These are phyloP conservation scores for Willaertia magna DNA, from an alignment of 208 protist genomes.

Conservation along the genomic window DNA sequence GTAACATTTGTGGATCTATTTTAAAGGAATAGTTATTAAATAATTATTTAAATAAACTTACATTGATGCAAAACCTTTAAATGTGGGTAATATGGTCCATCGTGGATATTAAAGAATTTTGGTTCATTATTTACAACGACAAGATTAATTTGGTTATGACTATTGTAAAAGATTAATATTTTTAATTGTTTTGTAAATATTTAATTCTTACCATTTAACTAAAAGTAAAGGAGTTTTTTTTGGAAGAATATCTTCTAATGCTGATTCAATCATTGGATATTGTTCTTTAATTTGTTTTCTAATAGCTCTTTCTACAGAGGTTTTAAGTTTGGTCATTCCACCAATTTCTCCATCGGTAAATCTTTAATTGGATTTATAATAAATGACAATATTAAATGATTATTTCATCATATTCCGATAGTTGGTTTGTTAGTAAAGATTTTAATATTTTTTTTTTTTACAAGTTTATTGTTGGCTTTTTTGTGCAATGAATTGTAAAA, in stretches of 20 bases:
- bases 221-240: slow-evolving; percentile 74
- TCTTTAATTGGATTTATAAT: too few relatives aligned
- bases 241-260: slow-evolving; percentile 77
- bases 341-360: neutral
- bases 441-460: too few relatives aligned
- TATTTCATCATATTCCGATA: too few relatives aligned
- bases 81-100: slow-evolving; percentile 81
- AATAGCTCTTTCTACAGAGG: slow-evolving; percentile 59
- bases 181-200: neutral
- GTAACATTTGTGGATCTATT: slow-evolving; percentile 78
- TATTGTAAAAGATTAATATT: slow-evolving; percentile 16
- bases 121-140: slow-evolving; percentile 74
- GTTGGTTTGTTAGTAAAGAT: too few relatives aligned
- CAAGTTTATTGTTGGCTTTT: too few relatives aligned
- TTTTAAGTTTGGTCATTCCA: slow-evolving; percentile 12
- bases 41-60: slow-evolving; percentile 23
- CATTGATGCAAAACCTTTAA: slow-evolving; percentile 86
- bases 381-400: too few relatives aligned
- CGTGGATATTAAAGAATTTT: slow-evolving; percentile 87
- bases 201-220: slow-evolving; percentile 64
- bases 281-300: slow-evolving; percentile 61
- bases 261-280: slow-evolving; percentile 54
- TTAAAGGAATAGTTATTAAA: neutral
- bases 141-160: slow-evolving; percentile 39
- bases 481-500: neutral